A percentile compares a stretch with the other conserved stretches of the same genome.
Evolutionary conservation across 257 asterid species (phyloP).

Genomic region (Buddleja alternifolia): DNA sequence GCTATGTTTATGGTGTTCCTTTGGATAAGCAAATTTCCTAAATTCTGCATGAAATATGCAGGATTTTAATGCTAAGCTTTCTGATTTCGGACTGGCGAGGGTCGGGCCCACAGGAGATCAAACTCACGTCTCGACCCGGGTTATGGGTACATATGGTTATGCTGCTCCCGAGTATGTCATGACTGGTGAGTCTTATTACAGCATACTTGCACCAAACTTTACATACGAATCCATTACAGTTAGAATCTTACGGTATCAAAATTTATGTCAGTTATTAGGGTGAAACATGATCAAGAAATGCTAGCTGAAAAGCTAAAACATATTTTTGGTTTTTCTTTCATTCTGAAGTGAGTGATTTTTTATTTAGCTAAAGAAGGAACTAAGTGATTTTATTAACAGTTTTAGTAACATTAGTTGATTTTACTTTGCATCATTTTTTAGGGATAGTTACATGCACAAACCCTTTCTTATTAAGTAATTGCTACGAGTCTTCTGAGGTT

Average conservation of each 20-base stretch:
- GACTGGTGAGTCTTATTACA: slow-evolving; percentile 73
- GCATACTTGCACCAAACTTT: not conserved
- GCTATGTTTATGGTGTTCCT: slow-evolving; percentile 5
- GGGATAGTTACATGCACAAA: too few relatives aligned
- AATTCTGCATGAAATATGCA: slow-evolving; percentile 32
- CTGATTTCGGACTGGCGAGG: slow-evolving; percentile 94
- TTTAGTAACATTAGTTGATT: not conserved
- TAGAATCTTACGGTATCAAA: not conserved
- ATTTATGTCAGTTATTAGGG: not conserved
- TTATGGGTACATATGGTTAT: slow-evolving; percentile 97
- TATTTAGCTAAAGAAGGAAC: too few relatives aligned
- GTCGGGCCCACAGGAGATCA: slow-evolving; percentile 98
- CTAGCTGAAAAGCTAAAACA: not conserved
- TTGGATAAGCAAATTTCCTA: not conserved
- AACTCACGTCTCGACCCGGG: slow-evolving; percentile 97
- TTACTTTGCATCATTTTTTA: not conserved
- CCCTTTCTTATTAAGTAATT: too few relatives aligned
- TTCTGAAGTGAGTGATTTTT: not conserved
- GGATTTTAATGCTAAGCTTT: slow-evolving; percentile 94
- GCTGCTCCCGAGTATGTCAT: slow-evolving; percentile 98
- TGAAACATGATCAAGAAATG: not conserved
- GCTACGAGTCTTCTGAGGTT: too few relatives aligned
- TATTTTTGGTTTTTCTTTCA: not conserved
- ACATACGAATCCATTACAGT: not conserved
- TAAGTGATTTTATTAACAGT: not conserved